Base-by-base conservation (phyloP, 805 yeast species). In the Zygosaccharomyces gambellarensis region DNA sequence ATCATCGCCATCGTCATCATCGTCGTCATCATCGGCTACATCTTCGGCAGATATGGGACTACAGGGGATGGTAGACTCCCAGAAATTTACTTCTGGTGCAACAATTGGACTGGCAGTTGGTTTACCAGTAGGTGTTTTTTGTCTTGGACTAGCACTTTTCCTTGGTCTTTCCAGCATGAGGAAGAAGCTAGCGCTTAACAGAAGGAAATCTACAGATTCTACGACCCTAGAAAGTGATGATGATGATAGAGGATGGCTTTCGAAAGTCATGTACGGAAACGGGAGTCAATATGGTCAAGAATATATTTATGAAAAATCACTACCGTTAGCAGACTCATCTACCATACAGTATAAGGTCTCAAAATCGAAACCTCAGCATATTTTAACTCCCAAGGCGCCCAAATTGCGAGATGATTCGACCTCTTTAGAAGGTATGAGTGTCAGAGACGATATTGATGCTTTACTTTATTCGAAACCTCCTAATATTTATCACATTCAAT, bases 101-200 rank as follows among this genome's bases (percentile, higher is more conserved):
- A 52, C 53, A 4, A 45, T 65, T 27, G 70, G 64, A 1, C 45
- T 65, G n/a, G 55, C 68, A 4, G 57, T 65, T 22, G 70, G 70
- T 1, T 47, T 65, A 14, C 70, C 70, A 2, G 50, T 65, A 11
- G 68, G 65, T 1, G 47, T 65, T 7, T 60, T 64, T 43, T 53
- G 56, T 36, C 46, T 62, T 6, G 61, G 59, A 2, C 40, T 64
- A 14, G 11, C 55, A 2, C 19, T 59, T 28, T 49, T 63, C 41
- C 42, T 61, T 25, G 31, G 56, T 2, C 57, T 53, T 45, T 55
- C 55, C 23, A 55, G 48, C 36, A 53, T 54, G 23, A 48, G 47
- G 8, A 57, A 47, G 34, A 48, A 46, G 29, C 11, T 39, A 8
- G 36, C 49, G 8, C 12, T 41, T 8, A 30, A 29, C 7, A 31